Evolutionary conservation across 176 grass and related monocot species (phyloP).

Genomic region (Poa pratensis): DNA sequence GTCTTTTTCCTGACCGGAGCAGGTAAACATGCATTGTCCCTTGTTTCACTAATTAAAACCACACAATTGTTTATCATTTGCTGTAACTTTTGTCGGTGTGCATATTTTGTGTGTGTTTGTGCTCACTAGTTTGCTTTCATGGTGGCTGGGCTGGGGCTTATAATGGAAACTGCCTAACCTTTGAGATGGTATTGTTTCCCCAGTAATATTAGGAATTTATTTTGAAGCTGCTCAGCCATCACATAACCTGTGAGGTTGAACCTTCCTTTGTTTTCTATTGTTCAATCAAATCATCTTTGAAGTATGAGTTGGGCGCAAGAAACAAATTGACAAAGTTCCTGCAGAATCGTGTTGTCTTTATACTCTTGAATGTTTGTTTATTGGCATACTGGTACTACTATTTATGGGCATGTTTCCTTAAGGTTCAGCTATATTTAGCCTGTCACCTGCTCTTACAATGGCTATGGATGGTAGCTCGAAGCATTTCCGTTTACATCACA

Average conservation of each 20-base stretch:
- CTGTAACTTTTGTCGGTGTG: background rate
- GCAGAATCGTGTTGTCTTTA: slow-evolving; percentile 15
- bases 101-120: slow-evolving; percentile 25
- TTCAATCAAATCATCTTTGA: slow-evolving; percentile 7
- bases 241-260: slow-evolving; percentile 39
- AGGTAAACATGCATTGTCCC: slow-evolving; percentile 48
- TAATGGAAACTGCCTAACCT: background rate
- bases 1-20: slow-evolving; percentile 72
- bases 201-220: background rate
- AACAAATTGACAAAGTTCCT: slow-evolving; percentile 1
- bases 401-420: slow-evolving; percentile 5
- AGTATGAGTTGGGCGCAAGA: slow-evolving; percentile 1
- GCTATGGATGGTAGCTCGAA: background rate
- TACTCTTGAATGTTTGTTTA: slow-evolving; percentile 6
- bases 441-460: slow-evolving; percentile 20
- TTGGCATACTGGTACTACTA: background rate
- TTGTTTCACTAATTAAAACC: slow-evolving; percentile 26
- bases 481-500: slow-evolving; percentile 14
- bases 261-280: background rate
- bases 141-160: background rate
- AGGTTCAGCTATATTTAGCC: slow-evolving; percentile 17
- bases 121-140: slow-evolving; percentile 28
- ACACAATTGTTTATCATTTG: background rate
- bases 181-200: slow-evolving; percentile 34
- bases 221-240: background rate